Evolutionary conservation across 108 stramenopile genomes (phyloP), one percentile per base, ranked within the genome.

Genomic region (Mediolabrus comicus): DNA sequence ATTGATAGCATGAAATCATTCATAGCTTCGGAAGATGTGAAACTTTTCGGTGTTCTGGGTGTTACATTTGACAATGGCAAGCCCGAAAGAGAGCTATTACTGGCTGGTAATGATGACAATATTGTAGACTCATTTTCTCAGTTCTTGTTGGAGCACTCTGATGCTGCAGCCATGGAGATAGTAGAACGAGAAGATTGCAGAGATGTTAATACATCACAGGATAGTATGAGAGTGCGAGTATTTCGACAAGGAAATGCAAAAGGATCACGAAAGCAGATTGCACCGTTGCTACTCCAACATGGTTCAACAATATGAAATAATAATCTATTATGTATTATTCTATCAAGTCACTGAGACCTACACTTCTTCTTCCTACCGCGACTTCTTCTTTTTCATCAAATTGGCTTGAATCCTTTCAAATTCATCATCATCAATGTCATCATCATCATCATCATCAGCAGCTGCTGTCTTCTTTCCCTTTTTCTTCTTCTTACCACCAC

Each of bases 261-360:
- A 58, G 87, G 81, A 32, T 87, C 86, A 61, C 73, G 89, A 39
- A 94, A 94, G 63, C 89, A 91, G 81, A 82, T 91, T 52, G 89
- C 80, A 19, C 92, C 92, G 4, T 64, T 94, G 6, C 53, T 91
- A 27, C 67, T 86, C 33, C 38, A 60, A 3, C 62, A 60, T 36
- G 76, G 69, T 19, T 51, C 59, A 9, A 55, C 59, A 30, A 31
- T 49, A n/a, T 38, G 36, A 13, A 38, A 38, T 38, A 10, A 17
- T 33, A 33, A 6, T 33, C 33, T 33, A 6, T 6, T 33, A 33
- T 33, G 33, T 33, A 33, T 33, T 33, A 33, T 6, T 33, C 33
- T 3, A 33, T 33, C 33, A 33, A 33, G 3, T 6, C 3, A 33
- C 38, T 39, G 14, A 8, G 4, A 43, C 11, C n/a, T 17, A 43